Evolutionary conservation across 495 filamentous ascomycete genomes (phyloP).

Genomic region (Lophium mytilinum): DNA sequence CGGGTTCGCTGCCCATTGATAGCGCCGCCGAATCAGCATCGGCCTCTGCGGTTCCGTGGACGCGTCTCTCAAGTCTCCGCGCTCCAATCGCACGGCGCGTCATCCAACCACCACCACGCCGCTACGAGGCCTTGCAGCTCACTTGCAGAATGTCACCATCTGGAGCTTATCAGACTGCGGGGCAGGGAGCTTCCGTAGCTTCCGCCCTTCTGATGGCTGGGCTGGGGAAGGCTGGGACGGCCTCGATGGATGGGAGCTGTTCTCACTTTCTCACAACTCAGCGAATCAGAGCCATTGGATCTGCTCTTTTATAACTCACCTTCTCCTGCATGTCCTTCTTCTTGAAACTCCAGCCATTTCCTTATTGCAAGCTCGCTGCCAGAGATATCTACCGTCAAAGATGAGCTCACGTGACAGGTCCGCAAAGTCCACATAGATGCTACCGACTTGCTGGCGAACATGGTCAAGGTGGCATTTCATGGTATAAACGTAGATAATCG

Average conservation of each 20-base stretch:
- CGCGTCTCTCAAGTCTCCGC: neutral
- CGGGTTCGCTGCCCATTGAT: neutral
- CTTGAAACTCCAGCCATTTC: no score
- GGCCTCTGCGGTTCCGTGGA: neutral
- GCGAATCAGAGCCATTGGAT: neutral
- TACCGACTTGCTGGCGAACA: no score
- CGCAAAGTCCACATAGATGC: no score
- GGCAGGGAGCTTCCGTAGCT: neutral
- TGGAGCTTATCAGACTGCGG: neutral
- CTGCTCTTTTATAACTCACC: neutral
- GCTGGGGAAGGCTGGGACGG: neutral
- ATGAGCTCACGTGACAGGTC: no score
- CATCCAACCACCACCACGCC: neutral
- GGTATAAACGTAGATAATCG: no score
- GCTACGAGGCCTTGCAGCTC: slow-evolving; percentile 11
- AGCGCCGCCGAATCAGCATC: neutral
- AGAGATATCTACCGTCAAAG: no score
- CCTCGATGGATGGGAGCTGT: neutral
- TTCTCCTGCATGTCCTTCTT: neutral
- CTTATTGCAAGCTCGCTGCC: no score
- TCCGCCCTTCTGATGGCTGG: neutral
- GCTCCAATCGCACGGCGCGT: neutral
- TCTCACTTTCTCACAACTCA: neutral
- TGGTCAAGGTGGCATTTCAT: no score
- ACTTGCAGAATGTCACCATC: slow-evolving; percentile 10